A percentile compares a stretch with the other conserved stretches of the same genome.
phyloP scores from a whole-genome alignment of 148 eudicot species.

The Vaccinium darrowii region DNA sequence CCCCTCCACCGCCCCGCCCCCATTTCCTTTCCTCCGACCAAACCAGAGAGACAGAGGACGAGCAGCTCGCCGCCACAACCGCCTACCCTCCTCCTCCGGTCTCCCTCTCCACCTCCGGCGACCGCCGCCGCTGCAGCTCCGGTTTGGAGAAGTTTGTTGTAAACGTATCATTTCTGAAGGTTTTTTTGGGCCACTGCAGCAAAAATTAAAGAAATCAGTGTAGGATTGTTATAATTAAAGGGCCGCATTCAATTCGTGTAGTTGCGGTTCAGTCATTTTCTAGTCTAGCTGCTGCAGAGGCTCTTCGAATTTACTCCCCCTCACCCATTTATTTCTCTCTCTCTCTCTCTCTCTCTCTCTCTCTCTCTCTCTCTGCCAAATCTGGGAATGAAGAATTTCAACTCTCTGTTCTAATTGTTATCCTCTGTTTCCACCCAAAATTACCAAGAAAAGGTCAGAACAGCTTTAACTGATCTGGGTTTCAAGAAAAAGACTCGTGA shows the following conservation, averaged over 20 bases:
- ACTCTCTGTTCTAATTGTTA: not conserved
- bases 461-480: not conserved
- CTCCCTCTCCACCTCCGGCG: too few species aligned
- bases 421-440: not conserved
- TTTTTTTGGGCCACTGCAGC: slow-evolving; percentile 7
- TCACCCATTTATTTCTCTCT: not conserved
- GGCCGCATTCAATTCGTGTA: slow-evolving; percentile 17
- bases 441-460: too few species aligned
- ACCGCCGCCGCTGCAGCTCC: too few species aligned
- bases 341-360: not conserved
- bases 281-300: not conserved
- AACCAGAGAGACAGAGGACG: too few species aligned
- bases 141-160: too few species aligned
- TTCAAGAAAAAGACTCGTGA: slow-evolving; percentile 5
- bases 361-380: not conserved
- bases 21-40: too few species aligned
- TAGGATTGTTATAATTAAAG: not conserved
- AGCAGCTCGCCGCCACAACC: too few species aligned
- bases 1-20: too few species aligned
- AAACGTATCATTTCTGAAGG: not conserved
- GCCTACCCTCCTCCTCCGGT: too few species aligned
- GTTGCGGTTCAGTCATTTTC: not conserved
- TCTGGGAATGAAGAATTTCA: not conserved
- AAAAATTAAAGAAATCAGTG: not conserved
- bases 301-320: not conserved